These are phyloP conservation scores for Strobilomyces echinocephalus DNA, from an alignment of 768 basidiomycete genomes.

Conservation along the genomic window DNA sequence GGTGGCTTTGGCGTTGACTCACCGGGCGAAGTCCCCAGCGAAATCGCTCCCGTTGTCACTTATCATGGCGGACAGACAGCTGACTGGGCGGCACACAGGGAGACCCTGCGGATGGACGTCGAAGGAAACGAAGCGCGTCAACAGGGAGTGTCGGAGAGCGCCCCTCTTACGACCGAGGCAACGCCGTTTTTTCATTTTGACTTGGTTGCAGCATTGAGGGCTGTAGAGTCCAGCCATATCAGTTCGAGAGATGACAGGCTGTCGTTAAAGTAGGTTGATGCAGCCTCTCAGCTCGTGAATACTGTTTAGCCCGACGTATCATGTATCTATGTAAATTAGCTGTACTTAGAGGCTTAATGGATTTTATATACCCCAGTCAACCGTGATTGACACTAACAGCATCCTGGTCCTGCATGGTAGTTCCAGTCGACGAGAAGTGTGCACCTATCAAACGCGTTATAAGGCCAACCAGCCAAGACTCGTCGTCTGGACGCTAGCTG, in stretches of 20 bases:
- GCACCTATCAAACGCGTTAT: no score
- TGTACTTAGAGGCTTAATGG: no score
- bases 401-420: no score
- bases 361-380: no score
- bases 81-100: conserved; percentile 10
- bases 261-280: conserved; percentile 8
- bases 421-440: no score
- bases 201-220: conserved; percentile 62
- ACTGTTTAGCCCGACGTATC: not conserved
- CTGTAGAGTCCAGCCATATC: conserved; percentile 52
- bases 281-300: not conserved
- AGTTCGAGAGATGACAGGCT: conserved; percentile 4
- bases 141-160: conserved; percentile 1
- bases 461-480: no score
- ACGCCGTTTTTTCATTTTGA: conserved; percentile 94
- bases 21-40: conserved; percentile 40
- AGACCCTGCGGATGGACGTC: conserved; percentile 23
- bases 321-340: not conserved
- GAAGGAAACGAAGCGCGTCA: conserved; percentile 29
- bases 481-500: no score
- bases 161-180: conserved; percentile 42
- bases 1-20: conserved; percentile 83
- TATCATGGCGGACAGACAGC: conserved; percentile 42
- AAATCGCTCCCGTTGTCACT: conserved; percentile 77
- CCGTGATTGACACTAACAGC: no score